Percentiles rank a stretch among this genome's conserved stretches.
phyloP scores from a whole-genome alignment of 225 moss, liverwort and hornwort species.

The Pseudoscleropodium purum region DNA sequence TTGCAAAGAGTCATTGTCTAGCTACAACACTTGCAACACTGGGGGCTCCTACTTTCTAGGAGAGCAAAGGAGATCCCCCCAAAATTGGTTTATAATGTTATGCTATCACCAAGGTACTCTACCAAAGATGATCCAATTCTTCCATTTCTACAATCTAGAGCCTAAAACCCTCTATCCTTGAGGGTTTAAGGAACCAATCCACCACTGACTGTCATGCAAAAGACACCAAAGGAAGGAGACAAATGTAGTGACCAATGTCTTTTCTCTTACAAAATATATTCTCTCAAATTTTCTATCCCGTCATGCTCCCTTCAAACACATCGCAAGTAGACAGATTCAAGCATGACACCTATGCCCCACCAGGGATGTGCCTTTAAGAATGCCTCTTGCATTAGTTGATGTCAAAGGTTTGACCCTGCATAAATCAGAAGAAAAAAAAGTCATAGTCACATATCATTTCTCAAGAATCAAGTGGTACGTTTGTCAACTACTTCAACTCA shows the following conservation, averaged over 20 bases:
- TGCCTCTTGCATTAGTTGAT: constrained; percentile 30
- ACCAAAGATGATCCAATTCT: background rate
- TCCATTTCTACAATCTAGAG: background rate
- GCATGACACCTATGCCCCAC: background rate
- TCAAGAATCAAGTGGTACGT: background rate
- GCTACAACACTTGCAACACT: no score
- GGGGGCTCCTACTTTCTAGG: no score
- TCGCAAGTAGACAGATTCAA: background rate
- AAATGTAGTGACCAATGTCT: background rate
- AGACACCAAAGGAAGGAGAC: background rate
- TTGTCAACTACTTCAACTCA: background rate
- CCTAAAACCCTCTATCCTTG: no score
- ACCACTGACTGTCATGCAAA: background rate
- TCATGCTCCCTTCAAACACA: background rate
- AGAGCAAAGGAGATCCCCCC: no score
- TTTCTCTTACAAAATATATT: background rate
- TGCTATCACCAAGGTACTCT: no score
- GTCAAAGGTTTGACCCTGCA: constrained; percentile 33
- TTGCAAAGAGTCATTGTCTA: no score
- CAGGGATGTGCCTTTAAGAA: constrained; percentile 3
- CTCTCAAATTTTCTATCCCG: background rate
- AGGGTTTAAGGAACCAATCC: background rate
- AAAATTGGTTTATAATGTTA: background rate
- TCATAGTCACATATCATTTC: constrained; percentile 38
- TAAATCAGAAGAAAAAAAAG: constrained; percentile 19